These are phyloP conservation scores for Clonostachys sp. DNA, from an alignment of 2,329 filamentous ascomycete species.

Conservation along the genomic window DNA sequence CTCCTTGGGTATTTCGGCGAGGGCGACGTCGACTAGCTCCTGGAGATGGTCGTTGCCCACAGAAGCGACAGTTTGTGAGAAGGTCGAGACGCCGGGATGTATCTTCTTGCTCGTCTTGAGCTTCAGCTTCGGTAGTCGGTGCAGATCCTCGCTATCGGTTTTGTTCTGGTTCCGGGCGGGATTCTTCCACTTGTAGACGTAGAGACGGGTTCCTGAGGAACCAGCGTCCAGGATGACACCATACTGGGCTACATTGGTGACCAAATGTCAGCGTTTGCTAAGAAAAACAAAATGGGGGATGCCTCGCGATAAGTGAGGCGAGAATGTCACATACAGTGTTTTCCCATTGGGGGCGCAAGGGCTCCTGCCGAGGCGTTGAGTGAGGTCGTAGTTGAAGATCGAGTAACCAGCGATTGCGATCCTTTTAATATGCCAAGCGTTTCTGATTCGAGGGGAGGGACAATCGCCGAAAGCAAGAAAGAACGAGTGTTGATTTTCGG, in stretches of 20 bases:
- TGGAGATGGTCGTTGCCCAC: slow-evolving; percentile 82
- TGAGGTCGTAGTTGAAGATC: too few relatives aligned
- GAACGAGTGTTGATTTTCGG: too few relatives aligned
- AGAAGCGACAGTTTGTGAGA: slow-evolving; percentile 68
- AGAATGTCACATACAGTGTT: slow-evolving; percentile 21
- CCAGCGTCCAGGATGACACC: slow-evolving; percentile 96
- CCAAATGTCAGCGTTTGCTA: too few relatives aligned
- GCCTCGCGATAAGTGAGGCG: background rate
- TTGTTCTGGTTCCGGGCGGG: slow-evolving; percentile 60
- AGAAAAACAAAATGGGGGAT: too few relatives aligned
- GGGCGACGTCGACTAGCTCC: slow-evolving; percentile 75
- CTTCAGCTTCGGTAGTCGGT: slow-evolving; percentile 71
- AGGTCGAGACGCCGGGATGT: slow-evolving; percentile 87
- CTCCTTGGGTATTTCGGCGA: slow-evolving; percentile 69
- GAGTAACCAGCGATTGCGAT: too few relatives aligned
- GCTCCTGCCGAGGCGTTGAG: too few relatives aligned
- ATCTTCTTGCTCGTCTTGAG: slow-evolving; percentile 93
- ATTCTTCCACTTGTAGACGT: slow-evolving; percentile 93
- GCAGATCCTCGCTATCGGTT: slow-evolving; percentile 33
- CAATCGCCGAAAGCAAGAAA: too few relatives aligned
- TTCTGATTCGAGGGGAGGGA: too few relatives aligned
- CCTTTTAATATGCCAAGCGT: too few relatives aligned
- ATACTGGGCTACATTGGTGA: slow-evolving; percentile 49
- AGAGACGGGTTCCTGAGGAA: slow-evolving; percentile 91
- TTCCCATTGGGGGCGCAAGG: slow-evolving; percentile 17